Conservation (phyloP, 2,329 filamentous ascomycete genomes). For the Trichoderma sp. region DNA sequence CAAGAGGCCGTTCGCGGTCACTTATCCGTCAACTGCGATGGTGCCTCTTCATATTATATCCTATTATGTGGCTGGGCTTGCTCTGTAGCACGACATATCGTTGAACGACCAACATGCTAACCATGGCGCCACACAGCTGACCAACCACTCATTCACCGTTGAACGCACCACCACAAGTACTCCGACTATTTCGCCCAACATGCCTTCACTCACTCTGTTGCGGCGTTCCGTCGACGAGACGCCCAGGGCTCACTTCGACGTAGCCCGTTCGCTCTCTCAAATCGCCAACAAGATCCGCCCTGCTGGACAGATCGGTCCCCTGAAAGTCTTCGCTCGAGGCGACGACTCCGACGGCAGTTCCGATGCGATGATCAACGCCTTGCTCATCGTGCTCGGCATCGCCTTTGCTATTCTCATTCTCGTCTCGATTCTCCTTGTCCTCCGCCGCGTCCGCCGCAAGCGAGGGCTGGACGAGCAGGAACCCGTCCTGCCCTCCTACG, state of each 20-base stretch:
- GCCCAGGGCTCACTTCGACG: constrained; percentile 12
- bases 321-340: constrained; percentile 21
- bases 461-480: constrained; percentile 49
- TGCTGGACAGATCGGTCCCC: constrained; percentile 16
- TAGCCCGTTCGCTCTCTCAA: constrained; percentile 19
- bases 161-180: constrained; percentile 10
- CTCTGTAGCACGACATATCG: background rate
- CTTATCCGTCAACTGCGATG: background rate
- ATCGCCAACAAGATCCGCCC: constrained; percentile 18
- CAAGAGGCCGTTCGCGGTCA: background rate
- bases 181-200: constrained; percentile 20
- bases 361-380: constrained; percentile 70
- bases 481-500: constrained; percentile 66
- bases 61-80: background rate
- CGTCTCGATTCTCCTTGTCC: constrained; percentile 67
- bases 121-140: constrained; percentile 16
- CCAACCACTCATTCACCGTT: constrained; percentile 19
- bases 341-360: constrained; percentile 47
- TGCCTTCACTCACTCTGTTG: constrained; percentile 28
- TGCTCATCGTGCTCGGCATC: constrained; percentile 78
- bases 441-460: constrained; percentile 66
- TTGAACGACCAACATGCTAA: constrained; percentile 17
- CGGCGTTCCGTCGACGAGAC: constrained; percentile 25
- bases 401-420: constrained; percentile 72
- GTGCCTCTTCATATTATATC: constrained; percentile 10